A percentile compares a stretch with the other conserved stretches of the same genome.
Conservation (phyloP, 257 asterid genomes). For the Cynanchum wilfordii region DNA sequence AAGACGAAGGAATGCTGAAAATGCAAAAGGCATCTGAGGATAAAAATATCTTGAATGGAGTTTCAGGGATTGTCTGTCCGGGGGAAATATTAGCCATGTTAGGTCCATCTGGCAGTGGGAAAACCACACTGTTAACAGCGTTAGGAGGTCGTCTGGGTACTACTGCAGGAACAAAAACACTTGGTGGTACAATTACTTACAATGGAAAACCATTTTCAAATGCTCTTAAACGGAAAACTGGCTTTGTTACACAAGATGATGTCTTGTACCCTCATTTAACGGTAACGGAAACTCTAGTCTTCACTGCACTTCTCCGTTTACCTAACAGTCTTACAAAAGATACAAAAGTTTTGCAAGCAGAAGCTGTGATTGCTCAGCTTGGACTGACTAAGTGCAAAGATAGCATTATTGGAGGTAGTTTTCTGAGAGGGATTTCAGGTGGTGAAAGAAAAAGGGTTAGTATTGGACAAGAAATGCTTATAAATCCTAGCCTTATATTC, state of each 20-base stretch:
- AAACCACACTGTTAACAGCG: conserved; percentile 71
- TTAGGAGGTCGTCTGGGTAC: conserved; percentile 54
- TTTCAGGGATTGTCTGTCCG: conserved; percentile 53
- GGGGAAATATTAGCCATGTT: conserved; percentile 84
- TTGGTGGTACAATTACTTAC: conserved; percentile 48
- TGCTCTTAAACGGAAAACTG: conserved; percentile 53
- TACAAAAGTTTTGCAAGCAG: conserved; percentile 47
- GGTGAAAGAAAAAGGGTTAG: conserved; percentile 83
- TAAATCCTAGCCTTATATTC: conserved; percentile 63
- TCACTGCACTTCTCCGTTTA: conserved; percentile 63
- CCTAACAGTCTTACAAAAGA: conserved; percentile 33
- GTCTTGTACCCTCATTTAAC: conserved; percentile 68
- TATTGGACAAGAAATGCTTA: conserved; percentile 83
- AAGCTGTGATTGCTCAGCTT: conserved; percentile 50
- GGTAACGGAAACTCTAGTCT: conserved; percentile 64
- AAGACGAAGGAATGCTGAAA: conserved; percentile 21
- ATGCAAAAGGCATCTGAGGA: conserved; percentile 33
- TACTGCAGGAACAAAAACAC: conserved; percentile 23
- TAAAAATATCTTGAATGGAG: conserved; percentile 52
- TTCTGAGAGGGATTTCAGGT: conserved; percentile 62
- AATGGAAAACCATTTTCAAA: conserved; percentile 55
- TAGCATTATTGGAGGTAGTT: conserved; percentile 44
- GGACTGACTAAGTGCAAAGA: conserved; percentile 49
- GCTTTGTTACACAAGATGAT: conserved; percentile 90
- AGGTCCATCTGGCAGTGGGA: conserved; percentile 94